These are phyloP conservation scores for Mucor ambiguus DNA, from an alignment of 371 early-diverging fungal species.

Conservation along the genomic window DNA sequence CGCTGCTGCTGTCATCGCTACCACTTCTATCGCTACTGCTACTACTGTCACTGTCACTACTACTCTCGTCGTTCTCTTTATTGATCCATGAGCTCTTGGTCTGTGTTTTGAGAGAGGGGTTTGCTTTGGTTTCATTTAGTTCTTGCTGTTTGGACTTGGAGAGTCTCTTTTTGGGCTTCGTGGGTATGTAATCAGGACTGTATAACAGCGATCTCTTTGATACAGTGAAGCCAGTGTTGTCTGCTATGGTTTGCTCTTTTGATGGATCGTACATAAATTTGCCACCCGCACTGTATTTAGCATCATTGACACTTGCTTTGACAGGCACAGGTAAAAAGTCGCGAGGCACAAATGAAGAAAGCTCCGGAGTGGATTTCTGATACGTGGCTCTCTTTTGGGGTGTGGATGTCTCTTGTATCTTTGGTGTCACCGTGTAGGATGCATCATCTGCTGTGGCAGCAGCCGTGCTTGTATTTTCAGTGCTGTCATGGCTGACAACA, in stretches of 20 bases:
- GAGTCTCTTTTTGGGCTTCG: background rate
- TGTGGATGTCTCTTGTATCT: background rate
- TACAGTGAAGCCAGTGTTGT: background rate
- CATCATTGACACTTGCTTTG: constrained; percentile 31
- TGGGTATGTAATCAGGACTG: constrained; percentile 13
- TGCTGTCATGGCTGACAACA: background rate
- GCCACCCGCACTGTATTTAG: constrained; percentile 45
- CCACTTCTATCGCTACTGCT: background rate
- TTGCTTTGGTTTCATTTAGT: background rate
- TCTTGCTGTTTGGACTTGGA: background rate
- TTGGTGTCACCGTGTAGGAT: background rate
- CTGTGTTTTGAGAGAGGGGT: background rate
- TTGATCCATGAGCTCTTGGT: background rate
- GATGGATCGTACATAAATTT: constrained; percentile 37
- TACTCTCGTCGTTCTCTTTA: background rate
- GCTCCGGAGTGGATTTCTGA: background rate
- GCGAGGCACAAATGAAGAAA: constrained; percentile 22
- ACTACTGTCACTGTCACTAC: background rate
- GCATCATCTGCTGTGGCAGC: background rate
- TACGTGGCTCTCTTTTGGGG: background rate
- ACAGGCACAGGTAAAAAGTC: constrained; percentile 41
- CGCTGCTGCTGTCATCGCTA: background rate
- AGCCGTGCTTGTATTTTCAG: background rate
- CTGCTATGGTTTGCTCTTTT: constrained; percentile 2
- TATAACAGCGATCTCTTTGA: background rate